These are phyloP conservation scores for Physocladia obscura DNA, from an alignment of 192 early-diverging fungal species.

Conservation along the genomic window DNA sequence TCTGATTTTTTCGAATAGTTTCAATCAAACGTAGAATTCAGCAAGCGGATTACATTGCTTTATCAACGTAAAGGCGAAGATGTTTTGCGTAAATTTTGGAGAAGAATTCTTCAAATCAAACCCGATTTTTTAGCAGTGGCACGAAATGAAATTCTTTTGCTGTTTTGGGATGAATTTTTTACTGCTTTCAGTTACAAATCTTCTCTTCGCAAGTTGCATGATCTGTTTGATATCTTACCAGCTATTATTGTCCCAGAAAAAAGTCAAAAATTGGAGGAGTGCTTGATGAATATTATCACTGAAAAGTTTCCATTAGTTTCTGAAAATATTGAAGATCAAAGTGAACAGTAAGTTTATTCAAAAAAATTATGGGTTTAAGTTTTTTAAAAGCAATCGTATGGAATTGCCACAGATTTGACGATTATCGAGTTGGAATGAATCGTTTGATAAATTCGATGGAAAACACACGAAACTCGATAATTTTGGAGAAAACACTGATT, in stretches of 20 bases:
- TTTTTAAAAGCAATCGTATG: not conserved
- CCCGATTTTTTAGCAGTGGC: slow-evolving; percentile 24
- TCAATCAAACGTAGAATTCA: not conserved
- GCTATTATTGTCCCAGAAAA: not conserved
- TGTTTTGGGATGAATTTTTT: slow-evolving; percentile 33
- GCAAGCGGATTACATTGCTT: not conserved
- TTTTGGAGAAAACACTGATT: slow-evolving; percentile 54
- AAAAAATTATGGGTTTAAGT: not conserved
- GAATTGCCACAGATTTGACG: slow-evolving; percentile 41
- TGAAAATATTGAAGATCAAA: not conserved
- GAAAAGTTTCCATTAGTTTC: slow-evolving; percentile 50
- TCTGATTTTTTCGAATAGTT: no score
- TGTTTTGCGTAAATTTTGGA: slow-evolving; percentile 47
- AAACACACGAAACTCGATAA: slow-evolving; percentile 27
- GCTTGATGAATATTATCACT: slow-evolving; percentile 43
- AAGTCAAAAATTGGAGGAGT: slow-evolving; percentile 37
- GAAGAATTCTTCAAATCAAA: slow-evolving; percentile 47
- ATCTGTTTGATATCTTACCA: slow-evolving; percentile 15
- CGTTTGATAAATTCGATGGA: slow-evolving; percentile 53
- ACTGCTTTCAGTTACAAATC: not conserved
- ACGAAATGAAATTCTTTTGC: slow-evolving; percentile 7
- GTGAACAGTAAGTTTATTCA: not conserved
- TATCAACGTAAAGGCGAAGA: slow-evolving; percentile 1
- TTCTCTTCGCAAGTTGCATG: not conserved
- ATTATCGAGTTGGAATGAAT: slow-evolving; percentile 55